Percentiles rank a stretch among this genome's conserved stretches.
These are phyloP conservation scores for Kodamaea leandrae DNA, from an alignment of 805 yeast species.

Conservation along the genomic window DNA sequence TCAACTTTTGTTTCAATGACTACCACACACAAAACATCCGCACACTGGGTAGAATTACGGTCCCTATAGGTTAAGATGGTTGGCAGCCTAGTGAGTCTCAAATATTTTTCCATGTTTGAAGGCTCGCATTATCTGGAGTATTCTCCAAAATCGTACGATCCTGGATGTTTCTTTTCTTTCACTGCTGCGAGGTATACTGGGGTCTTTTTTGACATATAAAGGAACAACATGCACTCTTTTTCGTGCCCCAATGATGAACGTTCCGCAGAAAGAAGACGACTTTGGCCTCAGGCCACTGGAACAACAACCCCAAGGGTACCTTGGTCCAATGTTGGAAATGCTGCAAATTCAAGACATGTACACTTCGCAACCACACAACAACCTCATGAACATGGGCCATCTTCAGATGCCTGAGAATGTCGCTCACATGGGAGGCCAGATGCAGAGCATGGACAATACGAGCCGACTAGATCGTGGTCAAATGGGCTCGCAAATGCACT, in stretches of 20 bases:
- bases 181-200: not conserved
- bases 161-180: constrained; percentile 1
- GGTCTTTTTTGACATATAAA: not conserved
- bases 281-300: not conserved
- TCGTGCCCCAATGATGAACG: not conserved
- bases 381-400: not conserved
- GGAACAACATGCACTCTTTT: not conserved
- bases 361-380: not conserved
- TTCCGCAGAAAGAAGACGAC: constrained; percentile 1
- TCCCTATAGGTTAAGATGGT: too few relatives aligned
- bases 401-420: not conserved
- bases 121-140: not conserved
- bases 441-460: too few relatives aligned
- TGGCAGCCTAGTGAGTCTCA: not conserved
- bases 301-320: not conserved
- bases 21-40: too few relatives aligned
- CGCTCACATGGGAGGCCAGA: not conserved
- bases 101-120: not conserved
- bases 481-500: too few relatives aligned
- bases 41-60: too few relatives aligned
- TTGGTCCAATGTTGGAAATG: constrained; percentile 1
- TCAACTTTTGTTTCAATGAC: too few relatives aligned
- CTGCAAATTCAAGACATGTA: constrained; percentile 5
- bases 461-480: too few relatives aligned
- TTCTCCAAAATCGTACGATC: constrained; percentile 1